Evolutionary conservation across 73 alveolate species (phyloP).

Genomic region (Paramecium bursaria): DNA sequence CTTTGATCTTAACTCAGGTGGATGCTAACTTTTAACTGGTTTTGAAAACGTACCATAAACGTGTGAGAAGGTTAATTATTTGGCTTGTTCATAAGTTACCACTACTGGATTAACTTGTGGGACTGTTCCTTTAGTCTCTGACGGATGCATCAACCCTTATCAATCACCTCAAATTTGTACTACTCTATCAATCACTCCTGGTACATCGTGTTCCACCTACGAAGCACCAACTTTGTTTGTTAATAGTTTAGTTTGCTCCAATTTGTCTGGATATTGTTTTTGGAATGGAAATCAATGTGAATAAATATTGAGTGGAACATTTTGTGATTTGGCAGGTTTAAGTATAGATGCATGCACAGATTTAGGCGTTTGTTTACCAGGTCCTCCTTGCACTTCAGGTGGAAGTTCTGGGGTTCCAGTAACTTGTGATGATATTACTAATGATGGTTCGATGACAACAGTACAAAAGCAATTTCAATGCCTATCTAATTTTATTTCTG

Average conservation of each 20-base stretch:
- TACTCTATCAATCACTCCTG: not conserved
- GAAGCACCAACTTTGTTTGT: not conserved
- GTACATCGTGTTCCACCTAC: not conserved
- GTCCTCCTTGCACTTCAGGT: not conserved
- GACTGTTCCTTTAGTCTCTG: not conserved
- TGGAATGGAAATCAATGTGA: not conserved
- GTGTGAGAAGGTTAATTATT: not conserved
- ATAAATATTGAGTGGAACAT: not conserved
- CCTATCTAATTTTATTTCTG: not conserved
- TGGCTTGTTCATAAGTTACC: not conserved
- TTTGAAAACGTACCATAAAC: not conserved
- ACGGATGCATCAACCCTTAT: not conserved
- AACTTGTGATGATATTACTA: too few species aligned
- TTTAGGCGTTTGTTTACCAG: not conserved
- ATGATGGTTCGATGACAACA: too few species aligned
- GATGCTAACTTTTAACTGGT: not conserved
- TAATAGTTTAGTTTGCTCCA: not conserved
- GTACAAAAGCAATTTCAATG: too few species aligned
- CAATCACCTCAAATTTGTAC: not conserved
- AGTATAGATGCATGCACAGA: not conserved
- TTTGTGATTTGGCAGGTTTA: not conserved
- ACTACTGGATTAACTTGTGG: not conserved
- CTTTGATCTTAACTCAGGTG: constrained; percentile 41
- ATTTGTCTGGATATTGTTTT: not conserved
- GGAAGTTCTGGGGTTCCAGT: too few species aligned